Evolutionary conservation across 139 green algal genomes (phyloP), one percentile per base, ranked within the genome.

Genomic region (Diplosphaera chodatii): DNA sequence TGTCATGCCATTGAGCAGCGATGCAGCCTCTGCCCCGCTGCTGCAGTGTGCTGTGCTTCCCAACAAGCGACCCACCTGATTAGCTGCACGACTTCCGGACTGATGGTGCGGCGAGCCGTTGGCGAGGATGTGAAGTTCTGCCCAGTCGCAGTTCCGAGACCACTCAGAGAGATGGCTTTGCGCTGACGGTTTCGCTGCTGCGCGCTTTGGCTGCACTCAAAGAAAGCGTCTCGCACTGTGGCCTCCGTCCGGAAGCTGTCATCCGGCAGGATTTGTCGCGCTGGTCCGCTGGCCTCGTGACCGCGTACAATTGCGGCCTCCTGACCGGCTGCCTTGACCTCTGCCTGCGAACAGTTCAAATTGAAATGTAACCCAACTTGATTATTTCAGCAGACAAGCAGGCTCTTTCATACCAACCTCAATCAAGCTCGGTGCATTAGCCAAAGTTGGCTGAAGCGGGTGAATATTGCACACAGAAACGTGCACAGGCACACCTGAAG

Each of bases 221-320:
- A 25, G 16, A 59, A 65, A 25, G n/a, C 59, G 32, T 65, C 59
- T 65, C 25, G 10, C 59, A 33, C n/a, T 21, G 8, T 31, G 25
- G 8, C 3, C 25, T 25, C 27, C 13, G 5, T 3, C 59, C 23
- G 6, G 8, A 65, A 33, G 27, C 15, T 65, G n/a, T 65, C 59
- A 65, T 65, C 27, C 5, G n/a, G 27, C 25, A 65, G 59, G 10
- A 68, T 62, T 55, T 66, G 55, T 67, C 31, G 63, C 20, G 67
- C 40, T 10, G 41, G 67, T 8, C 67, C 48, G 28, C 18, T 6
- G 28, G 63, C 32, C 28, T 40, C n/a, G 27, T 65, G 40, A 34
- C 48, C 48, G 59, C 25, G 5, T 32, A 31, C 59, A 15, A 65
- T 65, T 25, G 3, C 5, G 59, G 27, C 59, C 8, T 65, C 59